Evolutionary conservation across 1,284 basidiomycete species (phyloP).

Genomic region (Trametes hirsuta): DNA sequence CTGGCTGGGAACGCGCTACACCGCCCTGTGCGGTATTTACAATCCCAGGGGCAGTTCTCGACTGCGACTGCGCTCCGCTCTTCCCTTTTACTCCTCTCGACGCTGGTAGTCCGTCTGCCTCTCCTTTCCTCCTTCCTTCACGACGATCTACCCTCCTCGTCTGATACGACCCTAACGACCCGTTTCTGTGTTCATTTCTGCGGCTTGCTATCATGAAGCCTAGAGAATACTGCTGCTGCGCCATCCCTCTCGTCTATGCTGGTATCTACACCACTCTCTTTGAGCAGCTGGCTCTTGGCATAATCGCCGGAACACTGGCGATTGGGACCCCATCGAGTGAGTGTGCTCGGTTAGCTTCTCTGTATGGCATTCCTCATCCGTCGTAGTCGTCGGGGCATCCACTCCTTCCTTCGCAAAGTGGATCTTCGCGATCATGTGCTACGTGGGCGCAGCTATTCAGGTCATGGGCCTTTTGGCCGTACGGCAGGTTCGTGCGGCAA

Average conservation of each 20-base stretch:
- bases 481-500: conserved; percentile 47
- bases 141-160: not conserved
- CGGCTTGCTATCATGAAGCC: conserved; percentile 48
- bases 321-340: conserved; percentile 80
- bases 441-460: conserved; percentile 74
- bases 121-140: conserved; percentile 12
- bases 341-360: conserved; percentile 32
- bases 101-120: conserved; percentile 12
- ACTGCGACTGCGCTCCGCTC: conserved; percentile 11
- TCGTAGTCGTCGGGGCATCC: conserved; percentile 80
- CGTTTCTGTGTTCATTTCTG: no score
- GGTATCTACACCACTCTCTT: conserved; percentile 83
- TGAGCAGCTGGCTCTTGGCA: conserved; percentile 73
- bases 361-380: conserved; percentile 5
- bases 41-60: conserved; percentile 3
- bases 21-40: not conserved
- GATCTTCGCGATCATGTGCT: conserved; percentile 77
- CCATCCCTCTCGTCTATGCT: conserved; percentile 84
- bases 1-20: not conserved
- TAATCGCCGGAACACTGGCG: conserved; percentile 78
- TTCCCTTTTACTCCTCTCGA: not conserved
- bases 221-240: conserved; percentile 81
- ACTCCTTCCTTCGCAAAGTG: conserved; percentile 76
- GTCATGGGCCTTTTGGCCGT: conserved; percentile 84
- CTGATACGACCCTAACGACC: not conserved